phyloP scores from a whole-genome alignment of 345 rosid species.

The Abelmoschus esculentus region DNA sequence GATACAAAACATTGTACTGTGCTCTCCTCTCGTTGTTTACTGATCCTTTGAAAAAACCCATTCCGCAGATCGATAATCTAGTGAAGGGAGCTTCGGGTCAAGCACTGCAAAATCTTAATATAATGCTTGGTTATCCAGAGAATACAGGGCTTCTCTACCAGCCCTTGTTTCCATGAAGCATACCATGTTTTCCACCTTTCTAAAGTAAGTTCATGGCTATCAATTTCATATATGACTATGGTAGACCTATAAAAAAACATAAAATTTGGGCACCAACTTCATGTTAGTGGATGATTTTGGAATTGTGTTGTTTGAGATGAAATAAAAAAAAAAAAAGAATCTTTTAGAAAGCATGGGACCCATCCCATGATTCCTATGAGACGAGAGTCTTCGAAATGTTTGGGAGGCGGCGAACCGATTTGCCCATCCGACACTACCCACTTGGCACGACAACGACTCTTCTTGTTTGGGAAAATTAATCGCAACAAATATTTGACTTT shows the following conservation, averaged over 20 bases:
- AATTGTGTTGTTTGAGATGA: no score
- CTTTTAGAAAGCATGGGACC: no score
- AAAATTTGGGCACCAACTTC: not conserved
- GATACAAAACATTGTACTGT: not conserved
- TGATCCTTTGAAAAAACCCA: conserved; percentile 7
- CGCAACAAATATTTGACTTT: no score
- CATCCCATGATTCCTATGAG: no score
- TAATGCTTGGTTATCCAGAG: conserved; percentile 89
- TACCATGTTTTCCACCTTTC: not conserved
- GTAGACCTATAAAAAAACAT: not conserved
- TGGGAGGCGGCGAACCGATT: no score
- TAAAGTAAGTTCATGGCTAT: not conserved
- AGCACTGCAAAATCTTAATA: conserved; percentile 86
- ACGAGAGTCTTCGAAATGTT: no score
- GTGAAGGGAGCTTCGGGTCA: conserved; percentile 99
- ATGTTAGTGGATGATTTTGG: not conserved
- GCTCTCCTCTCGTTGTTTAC: not conserved
- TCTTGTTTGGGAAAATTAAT: no score
- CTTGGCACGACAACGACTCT: no score
- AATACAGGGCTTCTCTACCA: conserved; percentile 64
- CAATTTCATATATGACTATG: not conserved
- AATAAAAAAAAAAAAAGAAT: no score
- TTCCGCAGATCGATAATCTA: conserved; percentile 80
- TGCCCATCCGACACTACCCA: no score
- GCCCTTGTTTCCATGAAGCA: conserved; percentile 64